Evolutionary conservation across 1,284 basidiomycete species (phyloP).

Genomic region (Agroathelia rolfsii): DNA sequence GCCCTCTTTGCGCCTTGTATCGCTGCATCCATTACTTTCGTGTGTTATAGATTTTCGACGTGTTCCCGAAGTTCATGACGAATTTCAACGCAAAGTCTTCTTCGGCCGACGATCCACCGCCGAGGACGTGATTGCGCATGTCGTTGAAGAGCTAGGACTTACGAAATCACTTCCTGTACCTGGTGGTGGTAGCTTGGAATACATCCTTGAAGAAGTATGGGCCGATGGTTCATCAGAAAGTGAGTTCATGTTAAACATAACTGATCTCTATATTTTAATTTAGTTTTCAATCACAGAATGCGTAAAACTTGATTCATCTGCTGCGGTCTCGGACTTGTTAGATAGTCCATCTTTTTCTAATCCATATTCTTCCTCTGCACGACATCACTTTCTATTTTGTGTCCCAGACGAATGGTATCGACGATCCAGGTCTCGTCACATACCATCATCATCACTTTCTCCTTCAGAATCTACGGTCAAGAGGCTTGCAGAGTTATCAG

Average conservation of each 20-base stretch:
- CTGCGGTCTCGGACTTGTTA: conserved; percentile 29
- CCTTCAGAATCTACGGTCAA: conserved; percentile 43
- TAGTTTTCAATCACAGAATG: conserved; percentile 21
- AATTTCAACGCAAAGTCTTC: conserved; percentile 55
- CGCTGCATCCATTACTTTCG: conserved; percentile 51
- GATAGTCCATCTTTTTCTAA: conserved; percentile 27
- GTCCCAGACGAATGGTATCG: conserved; percentile 76
- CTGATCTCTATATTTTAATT: conserved; percentile 7
- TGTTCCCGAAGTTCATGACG: conserved; percentile 73
- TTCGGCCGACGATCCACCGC: conserved; percentile 46
- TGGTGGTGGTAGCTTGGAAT: conserved; percentile 53
- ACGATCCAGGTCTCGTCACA: conserved; percentile 45
- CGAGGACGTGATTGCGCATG: conserved; percentile 38
- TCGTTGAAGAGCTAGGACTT: conserved; percentile 62
- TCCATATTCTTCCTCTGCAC: conserved; percentile 29
- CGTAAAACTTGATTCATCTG: conserved; percentile 29
- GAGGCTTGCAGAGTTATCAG: conserved; percentile 37
- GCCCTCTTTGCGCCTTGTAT: conserved; percentile 62
- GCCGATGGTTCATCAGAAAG: conserved; percentile 35
- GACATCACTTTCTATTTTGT: conserved; percentile 44
- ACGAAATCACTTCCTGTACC: conserved; percentile 48
- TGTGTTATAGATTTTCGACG: conserved; percentile 52
- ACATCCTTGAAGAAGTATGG: conserved; percentile 61
- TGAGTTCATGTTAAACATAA: conserved; percentile 22
- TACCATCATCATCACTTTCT: conserved; percentile 33